These are phyloP conservation scores for Mucor sp. DNA, from an alignment of 371 early-diverging fungal species.

Conservation along the genomic window DNA sequence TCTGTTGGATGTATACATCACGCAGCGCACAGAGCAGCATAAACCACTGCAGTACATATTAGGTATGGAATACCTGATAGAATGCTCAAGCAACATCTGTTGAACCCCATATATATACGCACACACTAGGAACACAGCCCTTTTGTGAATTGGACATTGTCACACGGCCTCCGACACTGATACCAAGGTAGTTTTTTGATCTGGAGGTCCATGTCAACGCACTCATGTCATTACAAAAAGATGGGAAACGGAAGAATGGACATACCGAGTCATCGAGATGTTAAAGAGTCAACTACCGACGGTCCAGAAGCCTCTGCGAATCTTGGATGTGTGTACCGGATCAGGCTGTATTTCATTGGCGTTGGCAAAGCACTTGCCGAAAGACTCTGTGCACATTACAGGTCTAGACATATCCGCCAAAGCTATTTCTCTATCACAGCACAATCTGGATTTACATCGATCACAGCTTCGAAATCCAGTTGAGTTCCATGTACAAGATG, in stretches of 20 bases:
- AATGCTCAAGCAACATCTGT: not conserved
- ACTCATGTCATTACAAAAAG: slow-evolving; percentile 25
- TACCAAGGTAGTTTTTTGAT: slow-evolving; percentile 67
- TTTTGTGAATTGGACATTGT: slow-evolving; percentile 79
- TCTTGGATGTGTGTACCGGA: slow-evolving; percentile 90
- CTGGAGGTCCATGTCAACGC: not conserved
- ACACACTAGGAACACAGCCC: slow-evolving; percentile 70
- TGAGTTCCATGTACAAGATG: slow-evolving; percentile 50
- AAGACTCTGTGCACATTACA: slow-evolving; percentile 29
- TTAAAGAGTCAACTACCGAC: slow-evolving; percentile 30
- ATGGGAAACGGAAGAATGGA: slow-evolving; percentile 96
- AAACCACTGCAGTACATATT: slow-evolving; percentile 91
- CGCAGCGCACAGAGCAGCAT: slow-evolving; percentile 55
- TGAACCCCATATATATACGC: not conserved
- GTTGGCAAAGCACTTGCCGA: slow-evolving; percentile 65
- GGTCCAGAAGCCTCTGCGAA: slow-evolving; percentile 41
- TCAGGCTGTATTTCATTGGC: slow-evolving; percentile 86
- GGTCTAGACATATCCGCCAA: slow-evolving; percentile 45
- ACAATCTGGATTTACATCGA: slow-evolving; percentile 38
- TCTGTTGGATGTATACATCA: slow-evolving; percentile 36
- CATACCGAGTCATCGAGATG: slow-evolving; percentile 48
- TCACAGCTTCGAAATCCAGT: slow-evolving; percentile 18
- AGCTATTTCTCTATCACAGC: slow-evolving; percentile 53
- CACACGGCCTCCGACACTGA: slow-evolving; percentile 76
- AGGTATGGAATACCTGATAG: slow-evolving; percentile 40